These are phyloP conservation scores for Lichtheimia hyalospora DNA, from an alignment of 371 early-diverging fungal genomes.

Conservation along the genomic window DNA sequence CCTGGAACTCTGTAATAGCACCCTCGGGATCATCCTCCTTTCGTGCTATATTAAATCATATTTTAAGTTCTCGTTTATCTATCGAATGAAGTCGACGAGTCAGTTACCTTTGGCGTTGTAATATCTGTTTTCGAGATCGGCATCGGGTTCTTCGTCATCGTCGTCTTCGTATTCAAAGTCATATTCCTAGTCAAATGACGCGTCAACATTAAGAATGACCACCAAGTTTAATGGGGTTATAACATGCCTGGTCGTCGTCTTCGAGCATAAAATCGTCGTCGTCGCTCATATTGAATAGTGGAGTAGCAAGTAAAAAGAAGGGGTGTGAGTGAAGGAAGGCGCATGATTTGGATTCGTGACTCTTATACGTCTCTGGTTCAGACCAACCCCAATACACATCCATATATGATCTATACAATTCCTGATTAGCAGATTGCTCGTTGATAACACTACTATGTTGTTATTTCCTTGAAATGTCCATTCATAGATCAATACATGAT, in stretches of 20 bases:
- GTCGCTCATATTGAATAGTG: conserved; percentile 55
- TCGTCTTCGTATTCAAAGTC: conserved; percentile 92
- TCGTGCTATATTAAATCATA: conserved; percentile 32
- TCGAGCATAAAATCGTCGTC: conserved; percentile 75
- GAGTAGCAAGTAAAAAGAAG: not conserved
- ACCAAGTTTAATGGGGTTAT: too few relatives aligned
- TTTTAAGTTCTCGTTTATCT: not conserved
- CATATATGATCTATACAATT: too few relatives aligned
- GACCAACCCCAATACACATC: too few relatives aligned
- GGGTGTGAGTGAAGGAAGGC: too few relatives aligned
- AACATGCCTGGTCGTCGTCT: conserved; percentile 59
- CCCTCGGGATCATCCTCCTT: conserved; percentile 83
- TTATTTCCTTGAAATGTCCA: too few relatives aligned
- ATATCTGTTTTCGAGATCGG: conserved; percentile 92
- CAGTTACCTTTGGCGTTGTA: conserved; percentile 88
- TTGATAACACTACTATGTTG: too few relatives aligned
- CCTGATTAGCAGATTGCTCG: too few relatives aligned
- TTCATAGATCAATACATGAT: too few relatives aligned
- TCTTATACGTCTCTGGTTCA: too few relatives aligned
- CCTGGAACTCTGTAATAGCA: conserved; percentile 81
- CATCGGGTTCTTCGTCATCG: conserved; percentile 83
- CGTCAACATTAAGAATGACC: not conserved
- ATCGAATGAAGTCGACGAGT: not conserved
- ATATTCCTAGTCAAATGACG: conserved; percentile 56
- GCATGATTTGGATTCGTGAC: too few relatives aligned